Evolutionary conservation across 345 rosid genomes (phyloP).

Genomic region (Orychophragmus violaceus): DNA sequence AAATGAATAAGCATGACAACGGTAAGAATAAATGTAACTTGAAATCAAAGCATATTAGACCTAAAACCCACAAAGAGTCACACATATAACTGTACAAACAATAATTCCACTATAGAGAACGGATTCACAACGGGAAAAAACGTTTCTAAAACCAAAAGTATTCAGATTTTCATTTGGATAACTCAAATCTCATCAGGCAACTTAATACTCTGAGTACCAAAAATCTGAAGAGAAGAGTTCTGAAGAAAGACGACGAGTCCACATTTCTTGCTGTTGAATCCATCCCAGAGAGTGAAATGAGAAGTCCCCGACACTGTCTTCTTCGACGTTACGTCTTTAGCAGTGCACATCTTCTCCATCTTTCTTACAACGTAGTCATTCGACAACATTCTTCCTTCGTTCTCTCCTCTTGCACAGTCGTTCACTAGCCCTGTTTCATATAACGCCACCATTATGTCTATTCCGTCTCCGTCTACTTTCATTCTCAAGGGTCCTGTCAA

Average conservation of each 20-base stretch:
- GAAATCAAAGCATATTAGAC: neutral
- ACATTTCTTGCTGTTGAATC: constrained; percentile 61
- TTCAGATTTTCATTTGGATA: neutral
- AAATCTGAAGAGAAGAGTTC: constrained; percentile 55
- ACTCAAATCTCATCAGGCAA: constrained; percentile 52
- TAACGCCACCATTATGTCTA: constrained; percentile 66
- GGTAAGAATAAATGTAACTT: neutral
- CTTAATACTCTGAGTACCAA: constrained; percentile 61
- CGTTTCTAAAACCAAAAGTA: neutral
- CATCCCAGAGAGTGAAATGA: constrained; percentile 64
- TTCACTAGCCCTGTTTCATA: constrained; percentile 69
- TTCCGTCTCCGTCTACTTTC: constrained; percentile 53
- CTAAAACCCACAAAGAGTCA: neutral
- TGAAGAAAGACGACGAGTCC: constrained; percentile 62
- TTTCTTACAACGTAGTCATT: constrained; percentile 73
- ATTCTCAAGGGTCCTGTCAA: constrained; percentile 50
- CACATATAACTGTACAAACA: constrained; percentile 17
- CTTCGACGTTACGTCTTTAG: constrained; percentile 53
- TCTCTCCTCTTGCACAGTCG: constrained; percentile 64
- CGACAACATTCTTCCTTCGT: constrained; percentile 64
- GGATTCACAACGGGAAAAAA: constrained; percentile 7
- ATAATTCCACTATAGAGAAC: neutral
- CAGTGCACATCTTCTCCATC: constrained; percentile 67
- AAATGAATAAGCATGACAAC: neutral
- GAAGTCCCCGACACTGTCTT: constrained; percentile 61